Percentiles rank a stretch among this genome's conserved stretches.
Evolutionary conservation across 345 rosid species (phyloP).

Genomic region (Eutrema heterophyllum): DNA sequence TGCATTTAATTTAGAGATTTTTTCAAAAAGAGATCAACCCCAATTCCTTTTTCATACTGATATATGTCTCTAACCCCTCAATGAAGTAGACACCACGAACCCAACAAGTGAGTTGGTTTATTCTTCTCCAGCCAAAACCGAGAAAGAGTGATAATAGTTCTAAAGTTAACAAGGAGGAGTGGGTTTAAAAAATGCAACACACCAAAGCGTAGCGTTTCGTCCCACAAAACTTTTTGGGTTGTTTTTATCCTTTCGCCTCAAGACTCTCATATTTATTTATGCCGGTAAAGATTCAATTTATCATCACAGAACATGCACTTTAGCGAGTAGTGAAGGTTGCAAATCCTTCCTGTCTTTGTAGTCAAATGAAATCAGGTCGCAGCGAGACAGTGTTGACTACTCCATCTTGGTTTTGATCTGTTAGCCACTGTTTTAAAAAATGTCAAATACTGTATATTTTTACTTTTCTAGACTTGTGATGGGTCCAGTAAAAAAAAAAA

Average conservation of each 20-base stretch:
- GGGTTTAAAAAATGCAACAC: not conserved
- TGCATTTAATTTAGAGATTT: conserved; percentile 11
- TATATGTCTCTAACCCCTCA: not conserved
- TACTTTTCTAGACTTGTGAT: not conserved
- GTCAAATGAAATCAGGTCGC: too few species aligned
- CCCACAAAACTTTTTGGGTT: not conserved
- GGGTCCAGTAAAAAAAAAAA: too few species aligned
- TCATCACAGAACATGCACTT: not conserved
- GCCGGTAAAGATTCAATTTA: not conserved
- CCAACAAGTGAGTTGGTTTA: not conserved
- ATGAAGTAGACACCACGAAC: not conserved
- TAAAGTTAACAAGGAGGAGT: not conserved
- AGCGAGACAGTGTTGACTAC: not conserved
- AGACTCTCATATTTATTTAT: not conserved
- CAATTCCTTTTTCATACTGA: not conserved
- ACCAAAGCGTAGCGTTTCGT: not conserved
- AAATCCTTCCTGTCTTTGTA: too few species aligned
- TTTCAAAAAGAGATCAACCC: not conserved
- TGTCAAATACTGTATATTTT: not conserved
- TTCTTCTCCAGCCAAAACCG: not conserved
- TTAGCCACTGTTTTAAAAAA: not conserved
- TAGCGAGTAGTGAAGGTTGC: not conserved
- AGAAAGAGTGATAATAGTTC: not conserved
- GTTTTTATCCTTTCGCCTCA: not conserved
- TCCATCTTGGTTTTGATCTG: not conserved